Evolutionary conservation across 1,139 yeast genomes (phyloP).

Genomic region (Zhuliangozyma blackwelliae): DNA sequence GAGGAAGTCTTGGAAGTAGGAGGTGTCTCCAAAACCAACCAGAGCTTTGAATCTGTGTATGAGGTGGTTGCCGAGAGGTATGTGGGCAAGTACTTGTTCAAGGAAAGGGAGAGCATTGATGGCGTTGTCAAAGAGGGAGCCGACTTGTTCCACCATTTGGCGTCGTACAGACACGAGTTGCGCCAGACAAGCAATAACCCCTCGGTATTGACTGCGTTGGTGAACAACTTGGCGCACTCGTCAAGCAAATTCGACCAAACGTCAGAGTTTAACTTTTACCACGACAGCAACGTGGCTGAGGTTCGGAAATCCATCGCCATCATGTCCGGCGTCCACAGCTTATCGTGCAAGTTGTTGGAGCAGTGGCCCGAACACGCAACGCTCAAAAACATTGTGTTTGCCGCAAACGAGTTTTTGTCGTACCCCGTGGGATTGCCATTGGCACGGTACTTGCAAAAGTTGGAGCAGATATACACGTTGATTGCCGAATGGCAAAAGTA

Average conservation of each 20-base stretch:
- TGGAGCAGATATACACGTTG: conserved; percentile 81
- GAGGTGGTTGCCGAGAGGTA: conserved; percentile 26
- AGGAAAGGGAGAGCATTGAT: conserved; percentile 14
- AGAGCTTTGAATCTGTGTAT: conserved; percentile 27
- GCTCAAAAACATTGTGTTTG: conserved; percentile 59
- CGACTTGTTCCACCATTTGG: conserved; percentile 22
- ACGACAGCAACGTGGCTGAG: conserved; percentile 60
- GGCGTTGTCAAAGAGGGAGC: conserved; percentile 43
- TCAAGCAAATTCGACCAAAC: conserved; percentile 18
- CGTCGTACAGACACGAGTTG: conserved; percentile 13
- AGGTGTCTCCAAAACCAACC: conserved; percentile 14
- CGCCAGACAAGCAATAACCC: conserved; percentile 16
- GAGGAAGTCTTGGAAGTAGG: conserved; percentile 54
- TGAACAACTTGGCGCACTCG: conserved; percentile 33
- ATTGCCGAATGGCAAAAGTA: conserved; percentile 92
- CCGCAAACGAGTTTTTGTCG: conserved; percentile 63
- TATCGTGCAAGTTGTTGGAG: conserved; percentile 46
- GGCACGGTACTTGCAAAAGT: conserved; percentile 71
- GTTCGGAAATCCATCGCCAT: conserved; percentile 54
- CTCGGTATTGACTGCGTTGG: conserved; percentile 38
- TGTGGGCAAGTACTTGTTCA: conserved; percentile 21
- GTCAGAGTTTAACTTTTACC: conserved; percentile 57
- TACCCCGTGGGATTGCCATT: conserved; percentile 68
- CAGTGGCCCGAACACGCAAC: conserved; percentile 98
- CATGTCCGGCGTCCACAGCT: conserved; percentile 44